A percentile compares a stretch with the other conserved stretches of the same genome.
Conservation (phyloP, 495 filamentous ascomycete genomes). For the Penicillium canariense region DNA sequence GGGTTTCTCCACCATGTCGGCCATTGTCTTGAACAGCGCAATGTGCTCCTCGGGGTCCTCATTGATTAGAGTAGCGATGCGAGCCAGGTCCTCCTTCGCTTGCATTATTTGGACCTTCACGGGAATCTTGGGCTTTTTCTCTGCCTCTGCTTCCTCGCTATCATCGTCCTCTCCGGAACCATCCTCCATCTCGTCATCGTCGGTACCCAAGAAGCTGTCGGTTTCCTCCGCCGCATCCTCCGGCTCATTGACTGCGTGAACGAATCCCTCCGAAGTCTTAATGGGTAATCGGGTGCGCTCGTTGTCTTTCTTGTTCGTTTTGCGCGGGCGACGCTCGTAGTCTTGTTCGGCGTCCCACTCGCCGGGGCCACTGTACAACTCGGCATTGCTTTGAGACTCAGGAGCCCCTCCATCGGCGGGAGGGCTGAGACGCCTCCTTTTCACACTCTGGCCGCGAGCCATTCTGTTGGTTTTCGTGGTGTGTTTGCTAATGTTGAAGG, state of each 20-base stretch:
- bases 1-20: slow-evolving; percentile 60
- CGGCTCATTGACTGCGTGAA: slow-evolving; percentile 56
- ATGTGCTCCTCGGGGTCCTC: slow-evolving; percentile 92
- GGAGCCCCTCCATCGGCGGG: slow-evolving; percentile 40
- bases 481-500: slow-evolving; percentile 23
- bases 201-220: slow-evolving; percentile 53
- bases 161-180: slow-evolving; percentile 47
- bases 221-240: slow-evolving; percentile 46
- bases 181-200: slow-evolving; percentile 43
- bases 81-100: slow-evolving; percentile 90
- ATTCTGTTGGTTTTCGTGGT: slow-evolving; percentile 31
- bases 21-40: slow-evolving; percentile 71
- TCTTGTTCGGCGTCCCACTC: slow-evolving; percentile 88
- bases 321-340: slow-evolving; percentile 79
- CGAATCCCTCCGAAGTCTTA: slow-evolving; percentile 70
- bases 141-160: slow-evolving; percentile 49
- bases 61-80: slow-evolving; percentile 75
- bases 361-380: slow-evolving; percentile 43
- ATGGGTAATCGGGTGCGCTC: slow-evolving; percentile 77
- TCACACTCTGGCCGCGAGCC: slow-evolving; percentile 47
- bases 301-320: slow-evolving; percentile 65
- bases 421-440: slow-evolving; percentile 56
- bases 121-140: slow-evolving; percentile 60
- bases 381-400: slow-evolving; percentile 33
- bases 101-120: slow-evolving; percentile 74